A percentile compares a stretch with the other conserved stretches of the same genome.
These are phyloP conservation scores for Geosmithia flava DNA, from an alignment of 2,329 filamentous ascomycete species.

Conservation along the genomic window DNA sequence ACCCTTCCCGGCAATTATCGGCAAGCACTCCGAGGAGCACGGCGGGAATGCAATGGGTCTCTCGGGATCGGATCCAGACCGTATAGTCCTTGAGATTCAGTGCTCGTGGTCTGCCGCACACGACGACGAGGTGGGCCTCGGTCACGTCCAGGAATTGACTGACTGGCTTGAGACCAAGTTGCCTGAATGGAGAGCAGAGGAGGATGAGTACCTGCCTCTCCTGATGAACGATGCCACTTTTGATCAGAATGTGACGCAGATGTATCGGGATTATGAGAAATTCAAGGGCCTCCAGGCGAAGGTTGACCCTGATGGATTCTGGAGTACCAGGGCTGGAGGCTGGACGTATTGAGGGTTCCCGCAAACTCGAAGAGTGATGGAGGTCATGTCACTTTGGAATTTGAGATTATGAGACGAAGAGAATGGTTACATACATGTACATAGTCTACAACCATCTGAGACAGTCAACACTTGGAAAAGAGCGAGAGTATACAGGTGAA, in stretches of 20 bases:
- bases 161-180: slow-evolving; percentile 9
- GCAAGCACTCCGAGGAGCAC: slow-evolving; percentile 6
- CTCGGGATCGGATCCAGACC: slow-evolving; percentile 7
- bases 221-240: slow-evolving; percentile 22
- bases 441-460: no score
- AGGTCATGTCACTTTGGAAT: no score
- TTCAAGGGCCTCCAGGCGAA: slow-evolving; percentile 16
- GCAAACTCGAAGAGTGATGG: no score
- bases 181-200: slow-evolving; percentile 9
- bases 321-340: slow-evolving; percentile 11
- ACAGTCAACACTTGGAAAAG: no score
- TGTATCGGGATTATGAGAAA: slow-evolving; percentile 13
- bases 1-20: slow-evolving; percentile 14
- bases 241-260: slow-evolving; percentile 16
- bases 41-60: slow-evolving; percentile 14
- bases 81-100: slow-evolving; percentile 12
- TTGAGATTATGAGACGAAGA: no score
- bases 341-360: slow-evolving; percentile 8
- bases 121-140: slow-evolving; percentile 10
- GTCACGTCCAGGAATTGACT: slow-evolving; percentile 6
- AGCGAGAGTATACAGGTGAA: no score
- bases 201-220: slow-evolving; percentile 12
- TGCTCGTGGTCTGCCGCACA: slow-evolving; percentile 8
- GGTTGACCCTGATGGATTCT: slow-evolving; percentile 16
- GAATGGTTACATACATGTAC: no score